Conservation (phyloP, 139 green algal species). For the Chlorella sp. region DNA sequence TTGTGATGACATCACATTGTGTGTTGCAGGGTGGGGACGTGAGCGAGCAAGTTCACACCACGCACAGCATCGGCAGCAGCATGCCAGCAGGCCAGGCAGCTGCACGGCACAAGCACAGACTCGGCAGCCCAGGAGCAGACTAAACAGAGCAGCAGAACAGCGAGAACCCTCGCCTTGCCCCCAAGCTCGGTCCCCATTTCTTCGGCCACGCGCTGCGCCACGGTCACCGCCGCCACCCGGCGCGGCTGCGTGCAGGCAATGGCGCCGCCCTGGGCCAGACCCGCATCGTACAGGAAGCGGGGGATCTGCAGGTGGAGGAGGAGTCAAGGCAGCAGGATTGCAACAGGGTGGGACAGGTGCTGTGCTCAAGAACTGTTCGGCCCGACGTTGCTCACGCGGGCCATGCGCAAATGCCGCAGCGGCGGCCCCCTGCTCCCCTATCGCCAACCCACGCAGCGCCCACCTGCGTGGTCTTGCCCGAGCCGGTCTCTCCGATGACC, state of each 20-base stretch:
- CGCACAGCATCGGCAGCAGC: too few relatives aligned
- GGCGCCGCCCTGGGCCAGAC: conserved; percentile 59
- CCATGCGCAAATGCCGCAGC: too few relatives aligned
- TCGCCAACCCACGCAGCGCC: background rate
- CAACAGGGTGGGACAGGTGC: too few relatives aligned
- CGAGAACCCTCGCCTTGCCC: conserved; percentile 57
- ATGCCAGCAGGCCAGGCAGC: too few relatives aligned
- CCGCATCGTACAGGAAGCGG: conserved; percentile 74
- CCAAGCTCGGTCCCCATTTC: conserved; percentile 47
- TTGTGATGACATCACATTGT: too few relatives aligned
- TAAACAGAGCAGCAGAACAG: background rate
- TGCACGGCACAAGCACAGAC: background rate
- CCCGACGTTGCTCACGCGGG: too few relatives aligned
- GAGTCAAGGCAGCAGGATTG: background rate
- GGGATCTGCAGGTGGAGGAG: conserved; percentile 65
- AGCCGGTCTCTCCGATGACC: conserved; percentile 85
- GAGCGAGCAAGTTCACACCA: too few relatives aligned
- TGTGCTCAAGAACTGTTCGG: too few relatives aligned
- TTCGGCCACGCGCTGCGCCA: conserved; percentile 93
- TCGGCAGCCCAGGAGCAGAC: background rate
- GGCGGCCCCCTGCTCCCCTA: background rate
- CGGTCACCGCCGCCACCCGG: conserved; percentile 95
- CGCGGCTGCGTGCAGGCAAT: conserved; percentile 96
- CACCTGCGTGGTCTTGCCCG: conserved; percentile 85
- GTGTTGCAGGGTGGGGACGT: too few relatives aligned